Evolutionary conservation across 768 basidiomycete species (phyloP).

Genomic region (Boletus eberwhitei): DNA sequence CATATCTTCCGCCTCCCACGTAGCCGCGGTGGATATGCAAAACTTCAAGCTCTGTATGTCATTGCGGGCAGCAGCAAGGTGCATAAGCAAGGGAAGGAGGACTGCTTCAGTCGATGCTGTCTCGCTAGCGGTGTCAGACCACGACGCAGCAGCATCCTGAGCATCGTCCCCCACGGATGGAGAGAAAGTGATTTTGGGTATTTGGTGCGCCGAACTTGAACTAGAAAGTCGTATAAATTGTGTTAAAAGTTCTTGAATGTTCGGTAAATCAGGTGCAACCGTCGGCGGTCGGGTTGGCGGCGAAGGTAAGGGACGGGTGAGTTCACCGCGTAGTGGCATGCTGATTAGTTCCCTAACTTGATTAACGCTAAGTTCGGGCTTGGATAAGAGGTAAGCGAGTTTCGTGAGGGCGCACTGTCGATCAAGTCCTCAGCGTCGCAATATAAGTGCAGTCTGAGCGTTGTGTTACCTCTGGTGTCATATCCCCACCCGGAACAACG

Average conservation of each 20-base stretch:
- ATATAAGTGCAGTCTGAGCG: background rate
- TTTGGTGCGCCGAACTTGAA: slow-evolving; percentile 36
- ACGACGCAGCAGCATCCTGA: slow-evolving; percentile 51
- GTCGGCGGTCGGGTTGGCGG: slow-evolving; percentile 41
- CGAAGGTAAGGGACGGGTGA: slow-evolving; percentile 54
- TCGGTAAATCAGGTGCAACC: slow-evolving; percentile 48
- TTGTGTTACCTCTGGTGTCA: slow-evolving; percentile 83
- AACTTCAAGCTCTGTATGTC: slow-evolving; percentile 61
- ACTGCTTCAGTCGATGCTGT: slow-evolving; percentile 65
- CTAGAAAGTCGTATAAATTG: slow-evolving; percentile 68
- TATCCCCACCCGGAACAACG: slow-evolving; percentile 82
- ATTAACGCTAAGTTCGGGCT: slow-evolving; percentile 63
- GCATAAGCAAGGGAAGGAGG: slow-evolving; percentile 73
- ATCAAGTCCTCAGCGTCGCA: background rate
- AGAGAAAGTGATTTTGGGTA: slow-evolving; percentile 37
- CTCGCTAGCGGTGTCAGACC: slow-evolving; percentile 79
- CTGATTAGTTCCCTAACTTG: slow-evolving; percentile 75
- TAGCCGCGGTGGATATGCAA: slow-evolving; percentile 43
- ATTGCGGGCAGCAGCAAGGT: slow-evolving; percentile 71
- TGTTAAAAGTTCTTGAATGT: slow-evolving; percentile 60
- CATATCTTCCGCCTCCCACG: slow-evolving; percentile 24
- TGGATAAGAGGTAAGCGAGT: slow-evolving; percentile 85
- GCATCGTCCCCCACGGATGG: slow-evolving; percentile 37
- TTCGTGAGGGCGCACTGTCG: slow-evolving; percentile 84
- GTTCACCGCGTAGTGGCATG: slow-evolving; percentile 83